Base-by-base conservation (phyloP, 2,329 filamentous ascomycete genomes). In the Beauveria rudraprayagi region DNA sequence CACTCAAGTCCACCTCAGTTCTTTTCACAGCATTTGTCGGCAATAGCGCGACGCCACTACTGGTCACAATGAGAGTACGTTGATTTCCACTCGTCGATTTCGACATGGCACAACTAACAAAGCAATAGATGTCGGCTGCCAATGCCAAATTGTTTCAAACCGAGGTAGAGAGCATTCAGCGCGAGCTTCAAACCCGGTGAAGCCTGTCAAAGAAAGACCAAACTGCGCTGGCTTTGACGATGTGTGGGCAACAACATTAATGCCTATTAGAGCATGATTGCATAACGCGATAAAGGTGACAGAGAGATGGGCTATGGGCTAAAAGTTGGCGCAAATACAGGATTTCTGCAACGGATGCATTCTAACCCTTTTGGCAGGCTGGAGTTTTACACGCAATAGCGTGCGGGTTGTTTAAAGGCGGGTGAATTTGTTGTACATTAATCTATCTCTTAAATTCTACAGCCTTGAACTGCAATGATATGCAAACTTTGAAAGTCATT, bases 1-100 rank as follows among this genome's bases (percentile, higher is more conserved):
- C 83, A 47, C 82, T 89, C 63, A 91, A 91, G 72, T 82, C 85
- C 50, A 80, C 91, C 53, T 82, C 84, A 58, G 83, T 96, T 24
- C 69, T 86, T 43, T 87, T 88, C 67, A 87, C 83, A 1, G 84
- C 84, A 10, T 82, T 87, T 63, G 83, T 86, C 66, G 83, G 79
- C 24, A 74, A 75, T 2, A 77, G 81, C 44, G 76, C 76, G 1
- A 81, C 79, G 66, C 81, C 83, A 14, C 77, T 84, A 56, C 84
- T 78, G 67, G 78, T 87, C 62, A 83, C 85, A 63, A 78, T 87
- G 65, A 85, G 83, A 78, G 85, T 85, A 74, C 65, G 77, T 72
- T 19, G 30, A 5, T 16, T n/a, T 16, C 47, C 34, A 8, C 11
- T 19, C 2, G 24, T 2, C 5, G 26, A 16, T 9, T 34, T 7